Percentiles rank a stretch among this genome's conserved stretches.
Conservation (phyloP, 306 rosid species). For the Rosa rugosa region DNA sequence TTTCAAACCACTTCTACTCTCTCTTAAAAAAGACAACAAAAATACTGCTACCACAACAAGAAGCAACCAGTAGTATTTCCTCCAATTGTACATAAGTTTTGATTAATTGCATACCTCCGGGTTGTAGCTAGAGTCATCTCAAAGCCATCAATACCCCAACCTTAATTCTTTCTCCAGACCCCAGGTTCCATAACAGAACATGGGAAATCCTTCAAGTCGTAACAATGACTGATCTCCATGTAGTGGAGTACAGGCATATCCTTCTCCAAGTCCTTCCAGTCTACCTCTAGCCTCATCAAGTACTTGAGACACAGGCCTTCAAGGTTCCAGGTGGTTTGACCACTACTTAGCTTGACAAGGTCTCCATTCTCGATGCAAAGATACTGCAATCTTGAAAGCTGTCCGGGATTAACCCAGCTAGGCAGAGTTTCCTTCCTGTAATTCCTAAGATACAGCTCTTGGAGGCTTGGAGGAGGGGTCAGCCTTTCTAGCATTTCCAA, state of each 20-base stretch:
- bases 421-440: constrained; percentile 7
- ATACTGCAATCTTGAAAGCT: constrained; percentile 1
- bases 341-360: neutral
- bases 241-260: constrained; percentile 5
- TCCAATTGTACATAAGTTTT: too few relatives aligned
- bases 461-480: constrained; percentile 7
- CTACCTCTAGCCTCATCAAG: neutral
- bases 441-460: constrained; percentile 15
- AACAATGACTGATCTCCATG: constrained; percentile 14
- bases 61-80: too few relatives aligned
- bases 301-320: constrained; percentile 16
- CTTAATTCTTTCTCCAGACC: constrained; percentile 5
- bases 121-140: too few relatives aligned
- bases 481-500: neutral
- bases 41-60: too few relatives aligned
- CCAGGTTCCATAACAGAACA: neutral
- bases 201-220: constrained; percentile 1
- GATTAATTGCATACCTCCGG: too few relatives aligned
- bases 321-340: neutral
- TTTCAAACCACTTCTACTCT: too few relatives aligned
- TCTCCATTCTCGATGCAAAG: constrained; percentile 16
- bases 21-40: too few relatives aligned
- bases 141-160: neutral
- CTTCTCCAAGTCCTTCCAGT: constrained; percentile 11
- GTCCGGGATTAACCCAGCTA: constrained; percentile 6